These are phyloP conservation scores for Fraxinus baroniana DNA, from an alignment of 305 asterid species.

Conservation along the genomic window DNA sequence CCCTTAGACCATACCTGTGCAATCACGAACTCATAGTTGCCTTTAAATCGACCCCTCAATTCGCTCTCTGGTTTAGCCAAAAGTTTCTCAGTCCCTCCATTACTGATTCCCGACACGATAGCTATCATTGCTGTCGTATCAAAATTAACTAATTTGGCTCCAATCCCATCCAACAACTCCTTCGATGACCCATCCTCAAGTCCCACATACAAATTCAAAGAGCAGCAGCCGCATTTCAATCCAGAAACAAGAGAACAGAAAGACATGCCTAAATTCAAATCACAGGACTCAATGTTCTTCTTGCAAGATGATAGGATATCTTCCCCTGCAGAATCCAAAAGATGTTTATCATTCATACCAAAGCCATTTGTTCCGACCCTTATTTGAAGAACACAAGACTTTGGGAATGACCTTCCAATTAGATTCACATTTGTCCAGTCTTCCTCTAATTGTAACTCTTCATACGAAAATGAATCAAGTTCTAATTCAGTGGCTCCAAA, in stretches of 20 bases:
- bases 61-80: conserved; percentile 64
- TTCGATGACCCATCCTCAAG: conserved; percentile 29
- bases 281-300: conserved; percentile 27
- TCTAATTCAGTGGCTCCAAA: conserved; percentile 48
- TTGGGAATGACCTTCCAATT: conserved; percentile 50
- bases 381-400: conserved; percentile 53
- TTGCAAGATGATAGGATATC: conserved; percentile 28
- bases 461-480: conserved; percentile 33
- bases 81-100: conserved; percentile 52
- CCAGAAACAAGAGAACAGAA: conserved; percentile 47
- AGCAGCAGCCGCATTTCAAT: conserved; percentile 62
- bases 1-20: conserved; percentile 50
- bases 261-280: conserved; percentile 42
- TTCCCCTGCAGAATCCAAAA: conserved; percentile 15
- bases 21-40: conserved; percentile 76
- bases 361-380: conserved; percentile 31
- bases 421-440: conserved; percentile 58
- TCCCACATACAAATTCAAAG: conserved; percentile 25
- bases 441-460: conserved; percentile 55
- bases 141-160: conserved; percentile 62
- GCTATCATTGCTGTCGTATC: conserved; percentile 91
- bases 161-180: conserved; percentile 24
- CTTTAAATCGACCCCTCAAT: conserved; percentile 69
- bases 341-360: conserved; percentile 21
- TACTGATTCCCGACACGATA: conserved; percentile 83